Conservation (phyloP, 164 flowering plant genomes). For the Akebia trifoliata region DNA sequence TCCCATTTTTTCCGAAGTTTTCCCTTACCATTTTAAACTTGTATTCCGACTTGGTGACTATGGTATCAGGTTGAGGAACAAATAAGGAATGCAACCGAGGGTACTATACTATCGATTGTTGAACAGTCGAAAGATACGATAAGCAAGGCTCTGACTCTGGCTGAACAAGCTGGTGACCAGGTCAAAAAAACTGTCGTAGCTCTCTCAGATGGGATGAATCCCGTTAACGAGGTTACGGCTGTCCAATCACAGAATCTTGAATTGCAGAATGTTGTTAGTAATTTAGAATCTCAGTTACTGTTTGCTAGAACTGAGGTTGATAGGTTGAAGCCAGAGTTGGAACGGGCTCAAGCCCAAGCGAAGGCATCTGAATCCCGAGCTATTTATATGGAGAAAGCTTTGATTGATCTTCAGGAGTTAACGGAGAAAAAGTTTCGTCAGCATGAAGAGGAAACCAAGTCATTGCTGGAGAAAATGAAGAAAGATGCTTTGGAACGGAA, state of each 20-base stretch:
- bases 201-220: constrained; percentile 25
- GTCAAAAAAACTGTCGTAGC: constrained; percentile 30
- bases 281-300: constrained; percentile 37
- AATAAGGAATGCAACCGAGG: constrained; percentile 41
- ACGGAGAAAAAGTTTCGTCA: constrained; percentile 26
- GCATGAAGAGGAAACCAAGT: constrained; percentile 42
- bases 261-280: constrained; percentile 31
- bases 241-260: constrained; percentile 36
- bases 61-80: constrained; percentile 52
- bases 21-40: no score
- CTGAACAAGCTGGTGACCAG: constrained; percentile 37
- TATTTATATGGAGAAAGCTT: constrained; percentile 32
- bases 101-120: constrained; percentile 35
- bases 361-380: constrained; percentile 38
- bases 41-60: no score
- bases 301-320: constrained; percentile 33
- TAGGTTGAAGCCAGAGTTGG: constrained; percentile 38
- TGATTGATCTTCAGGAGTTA: constrained; percentile 43
- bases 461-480: constrained; percentile 47
- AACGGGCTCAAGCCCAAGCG: constrained; percentile 28
- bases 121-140: constrained; percentile 51
- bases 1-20: no score
- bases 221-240: constrained; percentile 36
- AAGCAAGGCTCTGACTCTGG: constrained; percentile 39
- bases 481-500: constrained; percentile 40